Evolutionary conservation across 2,329 filamentous ascomycete species (phyloP).

Genomic region (Nemania abortiva): DNA sequence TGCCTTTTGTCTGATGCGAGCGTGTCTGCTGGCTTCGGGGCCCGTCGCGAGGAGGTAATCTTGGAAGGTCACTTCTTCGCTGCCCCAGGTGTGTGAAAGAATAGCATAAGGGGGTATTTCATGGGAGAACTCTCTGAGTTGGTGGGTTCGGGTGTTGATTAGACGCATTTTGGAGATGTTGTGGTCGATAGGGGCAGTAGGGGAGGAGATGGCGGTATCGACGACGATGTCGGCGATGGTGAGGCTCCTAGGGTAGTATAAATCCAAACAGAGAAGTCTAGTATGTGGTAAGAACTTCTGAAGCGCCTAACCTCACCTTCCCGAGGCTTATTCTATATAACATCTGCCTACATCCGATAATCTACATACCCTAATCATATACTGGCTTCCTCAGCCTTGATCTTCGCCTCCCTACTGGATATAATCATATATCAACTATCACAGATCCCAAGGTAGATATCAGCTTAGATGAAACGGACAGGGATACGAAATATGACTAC

Average conservation of each 20-base stretch:
- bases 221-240: not conserved
- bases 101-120: constrained; percentile 53
- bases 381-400: not conserved
- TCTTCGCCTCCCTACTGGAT: not conserved
- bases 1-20: constrained; percentile 42
- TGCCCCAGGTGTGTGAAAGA: constrained; percentile 56
- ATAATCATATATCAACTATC: constrained; percentile 5
- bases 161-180: constrained; percentile 51
- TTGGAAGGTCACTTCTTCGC: constrained; percentile 52
- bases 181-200: not conserved
- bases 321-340: constrained; percentile 16
- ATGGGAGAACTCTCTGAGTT: constrained; percentile 51
- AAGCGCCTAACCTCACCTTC: not conserved
- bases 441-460: not conserved
- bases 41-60: constrained; percentile 36
- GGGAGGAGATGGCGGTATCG: not conserved
- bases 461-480: not conserved
- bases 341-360: not conserved
- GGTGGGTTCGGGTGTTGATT: constrained; percentile 52
- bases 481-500: not conserved
- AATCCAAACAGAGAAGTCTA: not conserved
- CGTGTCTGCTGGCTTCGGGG: not conserved
- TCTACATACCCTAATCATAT: not conserved
- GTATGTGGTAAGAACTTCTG: not conserved
- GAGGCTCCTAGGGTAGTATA: not conserved